Conservation (phyloP, 805 yeast genomes). For the Yueomyces sinensis region DNA sequence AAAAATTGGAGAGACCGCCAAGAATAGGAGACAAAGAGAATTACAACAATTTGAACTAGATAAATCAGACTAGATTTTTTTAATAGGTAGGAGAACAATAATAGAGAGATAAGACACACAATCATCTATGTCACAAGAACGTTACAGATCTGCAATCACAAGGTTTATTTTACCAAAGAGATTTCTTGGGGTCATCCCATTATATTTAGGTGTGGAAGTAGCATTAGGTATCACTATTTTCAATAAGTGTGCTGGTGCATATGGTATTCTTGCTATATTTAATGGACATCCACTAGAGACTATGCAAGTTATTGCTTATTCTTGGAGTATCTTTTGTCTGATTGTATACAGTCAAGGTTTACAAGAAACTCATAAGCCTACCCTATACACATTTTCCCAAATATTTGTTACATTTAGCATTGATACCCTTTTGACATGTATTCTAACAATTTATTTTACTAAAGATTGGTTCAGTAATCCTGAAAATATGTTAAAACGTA, state of each 20-base stretch:
- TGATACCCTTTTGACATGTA: conserved; percentile 54
- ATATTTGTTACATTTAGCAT: conserved; percentile 47
- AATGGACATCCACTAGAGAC: conserved; percentile 81
- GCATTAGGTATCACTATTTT: conserved; percentile 62
- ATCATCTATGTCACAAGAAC: background rate
- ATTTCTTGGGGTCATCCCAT: conserved; percentile 61
- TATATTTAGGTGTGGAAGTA: conserved; percentile 79
- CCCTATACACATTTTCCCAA: conserved; percentile 47
- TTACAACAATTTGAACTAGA: no score
- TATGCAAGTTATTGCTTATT: conserved; percentile 71
- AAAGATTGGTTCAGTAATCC: conserved; percentile 60
- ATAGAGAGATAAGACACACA: no score
- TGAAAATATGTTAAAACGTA: background rate
- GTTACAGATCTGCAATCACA: background rate
- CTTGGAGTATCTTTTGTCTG: conserved; percentile 47
- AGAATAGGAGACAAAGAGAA: no score
- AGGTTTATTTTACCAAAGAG: conserved; percentile 12
- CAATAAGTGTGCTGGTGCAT: conserved; percentile 81
- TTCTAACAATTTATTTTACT: conserved; percentile 65
- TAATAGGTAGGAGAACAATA: no score
- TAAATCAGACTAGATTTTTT: no score
- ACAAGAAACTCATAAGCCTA: conserved; percentile 36
- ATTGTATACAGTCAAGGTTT: conserved; percentile 55
- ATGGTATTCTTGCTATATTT: conserved; percentile 72
- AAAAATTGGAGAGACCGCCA: no score